Evolutionary conservation across 1,284 basidiomycete genomes (phyloP).

Genomic region (Tetrapyrgos nigripes): DNA sequence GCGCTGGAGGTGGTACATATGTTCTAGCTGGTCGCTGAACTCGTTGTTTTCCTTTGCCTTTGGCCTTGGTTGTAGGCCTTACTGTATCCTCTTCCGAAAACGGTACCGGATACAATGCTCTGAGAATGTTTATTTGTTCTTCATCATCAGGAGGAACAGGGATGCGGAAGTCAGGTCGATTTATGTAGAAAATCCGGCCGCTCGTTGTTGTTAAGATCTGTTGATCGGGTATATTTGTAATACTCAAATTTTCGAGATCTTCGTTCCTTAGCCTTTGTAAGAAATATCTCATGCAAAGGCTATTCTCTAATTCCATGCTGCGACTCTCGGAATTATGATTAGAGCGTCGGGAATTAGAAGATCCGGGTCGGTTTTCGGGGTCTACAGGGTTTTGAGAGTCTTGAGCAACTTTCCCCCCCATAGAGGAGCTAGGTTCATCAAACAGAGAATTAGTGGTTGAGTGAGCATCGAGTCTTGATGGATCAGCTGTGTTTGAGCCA

Average conservation of each 20-base stretch:
- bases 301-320: neutral
- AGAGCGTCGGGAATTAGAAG: neutral
- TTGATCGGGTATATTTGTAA: neutral
- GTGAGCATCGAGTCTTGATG: neutral
- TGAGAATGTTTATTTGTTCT: neutral
- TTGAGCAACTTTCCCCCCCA: too few species aligned
- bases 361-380: neutral
- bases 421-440: neutral
- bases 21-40: neutral
- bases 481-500: neutral
- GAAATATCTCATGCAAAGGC: neutral
- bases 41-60: too few species aligned
- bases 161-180: neutral
- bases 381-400: too few species aligned
- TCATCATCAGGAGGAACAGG: neutral
- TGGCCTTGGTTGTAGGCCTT: neutral
- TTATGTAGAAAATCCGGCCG: neutral
- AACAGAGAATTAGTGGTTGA: neutral
- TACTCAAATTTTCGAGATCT: neutral
- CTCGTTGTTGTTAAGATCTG: neutral
- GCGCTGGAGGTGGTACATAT: too few species aligned
- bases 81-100: neutral
- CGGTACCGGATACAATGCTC: neutral
- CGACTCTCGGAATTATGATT: neutral
- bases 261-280: neutral